phyloP scores from a whole-genome alignment of 495 filamentous ascomycete genomes.

The Hypoxylon cercidicola region DNA sequence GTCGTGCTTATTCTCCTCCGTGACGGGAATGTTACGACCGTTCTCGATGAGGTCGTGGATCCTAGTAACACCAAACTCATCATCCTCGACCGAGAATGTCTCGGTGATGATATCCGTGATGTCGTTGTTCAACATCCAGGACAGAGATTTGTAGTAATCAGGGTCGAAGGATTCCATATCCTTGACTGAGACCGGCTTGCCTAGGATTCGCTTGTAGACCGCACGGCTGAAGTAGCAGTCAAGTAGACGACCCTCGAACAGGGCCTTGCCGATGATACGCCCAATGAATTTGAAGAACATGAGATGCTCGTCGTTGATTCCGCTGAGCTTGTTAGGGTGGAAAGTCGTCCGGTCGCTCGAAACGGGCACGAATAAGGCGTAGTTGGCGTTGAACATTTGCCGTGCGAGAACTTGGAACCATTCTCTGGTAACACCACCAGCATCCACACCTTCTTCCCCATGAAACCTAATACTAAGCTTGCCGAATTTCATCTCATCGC shows the following conservation, averaged over 20 bases:
- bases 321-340: slow-evolving; percentile 94
- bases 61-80: slow-evolving; percentile 89
- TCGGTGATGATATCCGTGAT: slow-evolving; percentile 99
- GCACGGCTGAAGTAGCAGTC: slow-evolving; percentile 99
- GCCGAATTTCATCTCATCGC: slow-evolving; percentile 96
- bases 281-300: slow-evolving; percentile 99
- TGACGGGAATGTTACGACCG: slow-evolving; percentile 91
- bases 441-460: slow-evolving; percentile 97
- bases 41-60: slow-evolving; percentile 88
- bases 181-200: slow-evolving; percentile 94
- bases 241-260: slow-evolving; percentile 94
- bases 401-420: slow-evolving; percentile 98
- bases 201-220: slow-evolving; percentile 96
- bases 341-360: slow-evolving; percentile 99
- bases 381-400: slow-evolving; percentile 99
- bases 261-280: slow-evolving; percentile 96
- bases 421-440: slow-evolving; percentile 96
- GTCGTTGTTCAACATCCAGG: slow-evolving; percentile 98
- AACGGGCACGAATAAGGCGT: slow-evolving; percentile 94
- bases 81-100: slow-evolving; percentile 92
- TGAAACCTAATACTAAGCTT: slow-evolving; percentile 98
- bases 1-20: slow-evolving; percentile 98
- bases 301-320: slow-evolving; percentile 93
- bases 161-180: slow-evolving; percentile 99
- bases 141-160: slow-evolving; percentile 98